A percentile compares a stretch with the other conserved stretches of the same genome.
Evolutionary conservation across 371 early-diverging fungal species (phyloP).

Genomic region (Thermomucor indicae-seudaticae): DNA sequence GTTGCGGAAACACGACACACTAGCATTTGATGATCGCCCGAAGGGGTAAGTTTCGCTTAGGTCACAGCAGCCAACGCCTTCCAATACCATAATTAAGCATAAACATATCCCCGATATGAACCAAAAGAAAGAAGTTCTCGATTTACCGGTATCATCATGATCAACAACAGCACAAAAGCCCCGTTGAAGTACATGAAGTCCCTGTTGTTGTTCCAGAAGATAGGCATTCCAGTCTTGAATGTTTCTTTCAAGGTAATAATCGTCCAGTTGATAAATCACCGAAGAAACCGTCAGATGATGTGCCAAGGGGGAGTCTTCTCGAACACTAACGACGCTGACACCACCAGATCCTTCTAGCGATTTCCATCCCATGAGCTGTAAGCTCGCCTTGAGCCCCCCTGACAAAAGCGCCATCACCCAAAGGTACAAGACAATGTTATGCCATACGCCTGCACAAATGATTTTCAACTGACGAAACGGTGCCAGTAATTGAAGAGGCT

Average conservation of each 20-base stretch:
- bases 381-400: constrained; percentile 42
- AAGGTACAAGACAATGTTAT: constrained; percentile 62
- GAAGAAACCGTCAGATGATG: constrained; percentile 44
- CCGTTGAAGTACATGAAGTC: constrained; percentile 9
- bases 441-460: constrained; percentile 85
- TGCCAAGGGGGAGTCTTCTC: constrained; percentile 47
- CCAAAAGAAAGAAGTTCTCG: too few species aligned
- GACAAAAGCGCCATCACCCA: constrained; percentile 43
- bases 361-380: constrained; percentile 49
- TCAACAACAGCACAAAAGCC: constrained; percentile 41
- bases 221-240: constrained; percentile 50
- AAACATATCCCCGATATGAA: too few species aligned
- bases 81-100: background rate
- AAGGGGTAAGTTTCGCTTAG: constrained; percentile 48
- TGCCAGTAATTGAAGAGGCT: constrained; percentile 38
- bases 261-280: constrained; percentile 52
- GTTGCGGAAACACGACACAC: constrained; percentile 49
- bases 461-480: constrained; percentile 60
- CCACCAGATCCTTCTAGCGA: constrained; percentile 49
- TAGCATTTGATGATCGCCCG: constrained; percentile 43
- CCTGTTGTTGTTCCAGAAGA: constrained; percentile 23
- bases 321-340: constrained; percentile 60
- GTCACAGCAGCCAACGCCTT: constrained; percentile 42
- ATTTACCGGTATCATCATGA: constrained; percentile 1
- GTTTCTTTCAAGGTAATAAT: constrained; percentile 30